These are phyloP conservation scores for Colletotrichum nymphaeae DNA, from an alignment of 2,329 filamentous ascomycete species.

Conservation along the genomic window DNA sequence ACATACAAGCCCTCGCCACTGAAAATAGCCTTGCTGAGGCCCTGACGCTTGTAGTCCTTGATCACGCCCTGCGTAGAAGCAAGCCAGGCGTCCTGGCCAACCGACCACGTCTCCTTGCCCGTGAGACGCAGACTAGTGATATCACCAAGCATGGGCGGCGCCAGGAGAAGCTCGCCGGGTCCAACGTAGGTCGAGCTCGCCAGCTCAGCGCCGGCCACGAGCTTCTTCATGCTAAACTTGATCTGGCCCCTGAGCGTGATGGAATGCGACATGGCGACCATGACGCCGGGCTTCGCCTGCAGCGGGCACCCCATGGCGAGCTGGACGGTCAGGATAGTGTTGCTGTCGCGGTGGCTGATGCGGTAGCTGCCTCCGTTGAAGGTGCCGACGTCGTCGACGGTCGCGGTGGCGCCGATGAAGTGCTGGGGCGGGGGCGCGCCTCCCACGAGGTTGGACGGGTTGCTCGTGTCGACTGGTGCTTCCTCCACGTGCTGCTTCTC, in stretches of 20 bases:
- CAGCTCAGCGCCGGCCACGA: constrained; percentile 86
- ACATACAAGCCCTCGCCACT: constrained; percentile 93
- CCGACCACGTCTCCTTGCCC: constrained; percentile 81
- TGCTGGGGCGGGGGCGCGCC: constrained; percentile 60
- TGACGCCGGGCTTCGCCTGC: constrained; percentile 82
- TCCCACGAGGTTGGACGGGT: constrained; percentile 48
- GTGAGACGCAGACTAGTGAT: constrained; percentile 82
- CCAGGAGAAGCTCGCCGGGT: constrained; percentile 89
- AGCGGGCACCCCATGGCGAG: constrained; percentile 90
- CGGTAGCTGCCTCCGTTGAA: constrained; percentile 97
- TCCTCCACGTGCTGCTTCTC: constrained; percentile 43
- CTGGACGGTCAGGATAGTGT: constrained; percentile 89
- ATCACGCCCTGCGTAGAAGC: constrained; percentile 86
- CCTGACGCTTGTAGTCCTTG: constrained; percentile 90
- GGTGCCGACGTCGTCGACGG: constrained; percentile 88
- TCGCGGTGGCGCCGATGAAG: constrained; percentile 71
- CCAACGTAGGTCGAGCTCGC: constrained; percentile 84
- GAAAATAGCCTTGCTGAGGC: constrained; percentile 91
- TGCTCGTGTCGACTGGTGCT: constrained; percentile 41
- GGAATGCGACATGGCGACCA: constrained; percentile 95
- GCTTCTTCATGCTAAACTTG: constrained; percentile 92
- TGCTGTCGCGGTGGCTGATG: constrained; percentile 91
- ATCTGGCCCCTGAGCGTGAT: constrained; percentile 85
- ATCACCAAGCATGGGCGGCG: constrained; percentile 84
- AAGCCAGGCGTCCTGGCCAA: constrained; percentile 88